Conservation (phyloP, 2,329 filamentous ascomycete genomes). For the Aureobasidium zeae region DNA sequence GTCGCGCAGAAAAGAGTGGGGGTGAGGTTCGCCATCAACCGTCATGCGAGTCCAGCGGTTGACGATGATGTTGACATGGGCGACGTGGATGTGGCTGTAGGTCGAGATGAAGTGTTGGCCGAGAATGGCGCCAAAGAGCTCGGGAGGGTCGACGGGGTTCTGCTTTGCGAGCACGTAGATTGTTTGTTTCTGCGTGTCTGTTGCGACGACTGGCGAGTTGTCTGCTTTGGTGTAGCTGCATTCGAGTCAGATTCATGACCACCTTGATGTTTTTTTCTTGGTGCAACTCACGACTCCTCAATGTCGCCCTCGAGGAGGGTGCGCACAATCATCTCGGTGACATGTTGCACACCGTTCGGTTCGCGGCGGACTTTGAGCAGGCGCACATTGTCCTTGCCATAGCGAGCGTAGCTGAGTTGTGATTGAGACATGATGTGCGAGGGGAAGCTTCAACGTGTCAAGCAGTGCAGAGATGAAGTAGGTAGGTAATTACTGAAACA, state of each 20-base stretch:
- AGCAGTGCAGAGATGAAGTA: neutral
- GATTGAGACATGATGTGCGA: conserved; percentile 14
- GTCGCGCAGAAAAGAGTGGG: conserved; percentile 89
- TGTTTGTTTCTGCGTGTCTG: conserved; percentile 95
- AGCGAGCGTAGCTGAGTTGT: conserved; percentile 52
- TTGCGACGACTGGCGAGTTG: conserved; percentile 91
- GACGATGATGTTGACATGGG: conserved; percentile 71
- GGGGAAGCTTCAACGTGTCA: neutral
- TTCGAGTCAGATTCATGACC: conserved; percentile 1
- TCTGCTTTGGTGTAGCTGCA: conserved; percentile 84
- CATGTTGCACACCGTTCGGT: conserved; percentile 65
- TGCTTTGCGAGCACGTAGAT: conserved; percentile 87
- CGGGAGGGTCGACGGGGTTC: conserved; percentile 82
- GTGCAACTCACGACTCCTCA: conserved; percentile 56
- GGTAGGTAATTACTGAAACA: neutral
- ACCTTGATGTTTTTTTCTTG: conserved; percentile 13
- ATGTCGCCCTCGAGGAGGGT: conserved; percentile 90
- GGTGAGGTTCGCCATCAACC: conserved; percentile 80
- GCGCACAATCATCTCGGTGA: conserved; percentile 91
- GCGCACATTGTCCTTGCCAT: conserved; percentile 96
- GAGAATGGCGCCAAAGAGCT: conserved; percentile 79
- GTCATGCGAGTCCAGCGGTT: conserved; percentile 89
- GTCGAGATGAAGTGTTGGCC: conserved; percentile 80
- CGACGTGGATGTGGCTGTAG: conserved; percentile 79
- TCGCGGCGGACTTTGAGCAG: conserved; percentile 90